Base-by-base conservation (phyloP, 371 early-diverging fungal species). In the Cladochytrium tenue region DNA sequence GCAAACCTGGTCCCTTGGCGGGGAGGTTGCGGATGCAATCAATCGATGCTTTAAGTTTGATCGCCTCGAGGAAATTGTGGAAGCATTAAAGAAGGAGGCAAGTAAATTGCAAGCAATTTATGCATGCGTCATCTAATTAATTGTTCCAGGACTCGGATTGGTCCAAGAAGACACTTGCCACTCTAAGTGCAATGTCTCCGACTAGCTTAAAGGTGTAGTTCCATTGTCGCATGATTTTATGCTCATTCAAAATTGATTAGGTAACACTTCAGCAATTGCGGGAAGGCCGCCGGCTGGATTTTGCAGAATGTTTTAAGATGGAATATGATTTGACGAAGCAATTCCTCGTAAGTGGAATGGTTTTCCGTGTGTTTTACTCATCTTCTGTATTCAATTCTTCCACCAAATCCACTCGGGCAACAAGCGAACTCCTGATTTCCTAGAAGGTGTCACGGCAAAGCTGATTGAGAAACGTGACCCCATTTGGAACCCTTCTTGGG, bases 231-330 rank as follows among this genome's bases (percentile, higher is more conserved):
- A n/a, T n/a, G n/a, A n/a, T n/a, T n/a, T n/a, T n/a, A n/a, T n/a
- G n/a, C n/a, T n/a, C n/a, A n/a, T n/a, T n/a, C n/a, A n/a, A n/a
- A n/a, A n/a, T n/a, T n/a, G n/a, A n/a, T n/a, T 13, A 80, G 78
- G 88, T 95, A 27, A 93, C 95, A 0, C 81, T 95, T 51, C 83
- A 85, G 63, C 91, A 92, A 77, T 76, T 97, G 51, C 88, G 94
- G 32, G 75, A 76, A 26, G 97, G 94, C 32, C 76, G 76, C 36
- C 73, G 80, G n/a, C 67, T 88, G 66, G 78, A 81, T 50, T 86
- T 98, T 71, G 86, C 87, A 7, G 82, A 88, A 58, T 93, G 93
- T 68, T 91, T 96, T 78, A 74, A 85, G 65, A 88, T 93, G 89
- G 98, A 97, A 78, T 92, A 89, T 67, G 83, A 85, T 27, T 74